phyloP scores from a whole-genome alignment of 2,329 filamentous ascomycete genomes.

The Immersiporthe knoxdaviesiana region DNA sequence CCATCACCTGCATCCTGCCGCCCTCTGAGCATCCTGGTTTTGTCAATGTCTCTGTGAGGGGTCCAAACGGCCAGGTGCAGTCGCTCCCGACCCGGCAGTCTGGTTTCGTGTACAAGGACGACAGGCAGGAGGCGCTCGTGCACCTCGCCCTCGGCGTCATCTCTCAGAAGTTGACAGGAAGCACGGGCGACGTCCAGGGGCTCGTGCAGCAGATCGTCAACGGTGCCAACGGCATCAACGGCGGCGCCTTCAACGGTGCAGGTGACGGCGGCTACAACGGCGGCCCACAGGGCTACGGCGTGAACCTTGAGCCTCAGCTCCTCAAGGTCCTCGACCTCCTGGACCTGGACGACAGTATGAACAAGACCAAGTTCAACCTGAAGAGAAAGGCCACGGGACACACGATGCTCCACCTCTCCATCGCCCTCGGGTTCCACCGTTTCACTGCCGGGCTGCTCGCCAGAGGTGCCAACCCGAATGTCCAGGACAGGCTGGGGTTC shows the following conservation, averaged over 20 bases:
- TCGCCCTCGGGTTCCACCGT: constrained; percentile 72
- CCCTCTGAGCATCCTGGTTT: constrained; percentile 68
- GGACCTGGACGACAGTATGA: constrained; percentile 74
- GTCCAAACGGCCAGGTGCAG: constrained; percentile 44
- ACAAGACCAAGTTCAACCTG: constrained; percentile 69
- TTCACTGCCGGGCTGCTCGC: constrained; percentile 78
- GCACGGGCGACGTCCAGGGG: constrained; percentile 61
- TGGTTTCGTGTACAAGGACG: constrained; percentile 74
- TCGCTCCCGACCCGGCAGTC: constrained; percentile 44
- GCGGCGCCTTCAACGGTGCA: constrained; percentile 43
- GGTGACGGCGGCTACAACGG: constrained; percentile 40
- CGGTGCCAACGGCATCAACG: constrained; percentile 50
- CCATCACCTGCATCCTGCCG: constrained; percentile 78
- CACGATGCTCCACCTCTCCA: constrained; percentile 80
- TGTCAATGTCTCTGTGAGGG: constrained; percentile 72
- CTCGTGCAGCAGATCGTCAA: constrained; percentile 63
- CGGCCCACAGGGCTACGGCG: constrained; percentile 29
- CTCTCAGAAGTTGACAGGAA: constrained; percentile 66
- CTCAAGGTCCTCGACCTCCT: constrained; percentile 77
- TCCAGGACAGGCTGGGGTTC: constrained; percentile 77
- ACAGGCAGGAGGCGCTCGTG: constrained; percentile 70
- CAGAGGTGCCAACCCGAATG: constrained; percentile 75
- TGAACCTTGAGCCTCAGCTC: constrained; percentile 66
- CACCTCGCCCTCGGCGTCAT: constrained; percentile 68
- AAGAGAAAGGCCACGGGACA: constrained; percentile 67